Base-by-base conservation (phyloP, 768 basidiomycete species). In the Amanita jacksonii region DNA sequence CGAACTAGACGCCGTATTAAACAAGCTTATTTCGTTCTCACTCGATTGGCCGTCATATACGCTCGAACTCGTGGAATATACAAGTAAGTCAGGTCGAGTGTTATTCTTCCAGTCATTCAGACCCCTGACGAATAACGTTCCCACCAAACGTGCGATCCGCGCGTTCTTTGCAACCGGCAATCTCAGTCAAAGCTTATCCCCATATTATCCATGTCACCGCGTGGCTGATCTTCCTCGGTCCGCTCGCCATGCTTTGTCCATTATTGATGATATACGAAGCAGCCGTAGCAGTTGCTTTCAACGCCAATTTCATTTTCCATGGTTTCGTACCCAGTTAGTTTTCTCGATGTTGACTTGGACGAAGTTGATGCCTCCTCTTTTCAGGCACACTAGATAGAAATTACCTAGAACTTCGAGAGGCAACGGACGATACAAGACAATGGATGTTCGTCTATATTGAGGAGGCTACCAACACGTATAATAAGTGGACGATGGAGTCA, bases 211-310 rank as follows among this genome's bases (percentile, higher is more conserved):
- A 66, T 49, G 46, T 65, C 49, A 47, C 60, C 13, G 59, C 59
- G 30, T 62, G 63, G 54, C 54, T 64, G 4, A 60, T 68, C 39
- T 70, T 70, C 51, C 66, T 69, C 25, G 69, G 69, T 9, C 69
- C 69, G 18, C 65, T 68, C 39, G 59, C 58, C n/a, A 20, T 62
- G 33, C 58, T 68, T 16, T 33, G 65, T 2, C 66, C 66, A 1
- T 52, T 61, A 15, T 59, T 68, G 1, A 49, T 66, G 8, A 33
- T 62, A 2, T 58, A 66, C 34, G 66, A 68, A 44, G 46, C 65
- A 19, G 46, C 58, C 33, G 54, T 68, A 25, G 48, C 64, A 12
- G 34, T 63, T 33, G 38, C 66, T 5, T 62, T 66, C 43, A 55
- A 66, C 37, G 31, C 61, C 13, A 59, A 57, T 30, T 65, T 62